Evolutionary conservation across 192 early-diverging fungal genomes (phyloP), one percentile per base, ranked within the genome.

Genomic region (Backusella australiensis): DNA sequence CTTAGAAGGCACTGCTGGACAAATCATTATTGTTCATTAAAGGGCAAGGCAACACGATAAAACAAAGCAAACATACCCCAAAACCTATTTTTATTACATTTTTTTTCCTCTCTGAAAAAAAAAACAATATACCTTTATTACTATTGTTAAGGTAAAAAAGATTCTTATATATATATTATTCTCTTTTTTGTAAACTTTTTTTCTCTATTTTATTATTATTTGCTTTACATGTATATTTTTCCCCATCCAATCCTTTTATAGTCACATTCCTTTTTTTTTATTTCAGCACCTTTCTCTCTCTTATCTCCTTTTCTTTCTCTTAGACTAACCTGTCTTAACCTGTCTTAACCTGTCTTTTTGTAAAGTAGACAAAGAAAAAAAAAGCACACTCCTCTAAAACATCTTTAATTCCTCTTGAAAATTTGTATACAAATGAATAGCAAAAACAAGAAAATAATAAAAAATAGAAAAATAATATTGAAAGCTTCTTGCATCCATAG

Each of bases 1-100:
- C 39, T 15, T 81, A 6, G 80, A 77, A 52, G 76, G 80, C 9
- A 71, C 35, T 32, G 63, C 69, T 39, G 69, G 76, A 15, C 80
- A 81, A 59, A 77, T 81, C 41, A 77, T 81, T 5, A 81, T 81
- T 63, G 80, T 81, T 38, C 80, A 81, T 36, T 81, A 66, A 74
- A 72, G 9, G 11, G 9, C 11, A 41, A 19, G n/a, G 9, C 14
- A 52, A 72, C 12, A 35, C 12, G 34, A 73, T 53, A 59, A 39
- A n/a, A 26, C n/a, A 32, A 42, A 34, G 12, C 39, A 52, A 39
- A 72, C 39, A 72, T 52, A 72, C 39, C 68, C 68, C 66, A 67
- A 29, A 11, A 17, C 36, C 11, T 69, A 23, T 69, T 41, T 69
- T 41, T 69, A 21, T n/a, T 68, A 17, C 9, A 14, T 29, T 29